These are phyloP conservation scores for Rhododendron molle DNA, from an alignment of 148 eudicot species.

Conservation along the genomic window DNA sequence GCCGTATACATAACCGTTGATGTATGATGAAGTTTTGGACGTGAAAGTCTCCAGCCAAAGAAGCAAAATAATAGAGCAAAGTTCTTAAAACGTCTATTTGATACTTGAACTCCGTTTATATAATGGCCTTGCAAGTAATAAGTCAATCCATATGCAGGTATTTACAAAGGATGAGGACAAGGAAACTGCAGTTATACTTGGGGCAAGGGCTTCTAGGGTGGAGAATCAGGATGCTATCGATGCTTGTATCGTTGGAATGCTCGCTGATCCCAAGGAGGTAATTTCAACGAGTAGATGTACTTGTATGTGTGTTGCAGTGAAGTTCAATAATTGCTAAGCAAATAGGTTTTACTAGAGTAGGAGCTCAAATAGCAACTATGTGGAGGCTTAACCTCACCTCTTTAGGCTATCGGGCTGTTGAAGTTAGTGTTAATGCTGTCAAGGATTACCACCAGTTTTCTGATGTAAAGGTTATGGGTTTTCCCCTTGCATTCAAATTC, in stretches of 20 bases:
- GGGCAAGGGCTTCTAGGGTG: constrained; percentile 85
- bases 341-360: neutral
- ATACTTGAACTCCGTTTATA: neutral
- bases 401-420: neutral
- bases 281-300: neutral
- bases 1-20: neutral
- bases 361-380: constrained; percentile 1
- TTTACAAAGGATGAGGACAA: constrained; percentile 43
- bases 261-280: constrained; percentile 87
- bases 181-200: constrained; percentile 46
- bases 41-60: neutral
- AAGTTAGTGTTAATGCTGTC: neutral
- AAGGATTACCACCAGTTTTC: neutral
- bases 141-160: constrained; percentile 26
- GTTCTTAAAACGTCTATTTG: neutral
- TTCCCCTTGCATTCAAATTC: constrained; percentile 1
- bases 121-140: neutral
- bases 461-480: neutral
- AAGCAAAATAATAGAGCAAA: neutral
- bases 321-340: neutral
- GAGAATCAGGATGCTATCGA: constrained; percentile 95
- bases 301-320: neutral
- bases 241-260: constrained; percentile 83
- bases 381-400: neutral
- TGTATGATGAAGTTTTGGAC: neutral